Conservation (phyloP, 2,329 filamentous ascomycete species). For the Ramichloridium luteum region DNA sequence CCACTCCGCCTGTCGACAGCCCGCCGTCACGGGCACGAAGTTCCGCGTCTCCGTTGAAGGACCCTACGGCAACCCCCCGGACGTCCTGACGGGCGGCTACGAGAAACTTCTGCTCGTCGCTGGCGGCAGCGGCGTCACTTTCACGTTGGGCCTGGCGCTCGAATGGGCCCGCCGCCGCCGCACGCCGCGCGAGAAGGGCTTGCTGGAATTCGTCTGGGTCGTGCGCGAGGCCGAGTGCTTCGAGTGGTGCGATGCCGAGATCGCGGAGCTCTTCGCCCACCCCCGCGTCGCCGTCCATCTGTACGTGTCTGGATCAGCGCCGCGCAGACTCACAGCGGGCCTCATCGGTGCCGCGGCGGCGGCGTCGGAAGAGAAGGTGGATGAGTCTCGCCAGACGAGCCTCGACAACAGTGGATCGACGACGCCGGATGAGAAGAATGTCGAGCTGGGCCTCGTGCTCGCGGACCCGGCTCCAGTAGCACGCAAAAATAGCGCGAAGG, state of each 20-base stretch:
- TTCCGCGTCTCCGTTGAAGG: slow-evolving; percentile 16
- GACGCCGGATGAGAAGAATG: too few relatives aligned
- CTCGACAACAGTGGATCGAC: too few relatives aligned
- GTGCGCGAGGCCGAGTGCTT: slow-evolving; percentile 20
- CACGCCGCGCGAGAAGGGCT: slow-evolving; percentile 32
- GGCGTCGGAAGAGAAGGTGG: background rate
- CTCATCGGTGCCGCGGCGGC: background rate
- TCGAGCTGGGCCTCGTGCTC: too few relatives aligned
- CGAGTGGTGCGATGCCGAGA: slow-evolving; percentile 41
- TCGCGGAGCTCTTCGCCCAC: slow-evolving; percentile 35
- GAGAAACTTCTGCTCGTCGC: slow-evolving; percentile 47
- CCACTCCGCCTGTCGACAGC: slow-evolving; percentile 10
- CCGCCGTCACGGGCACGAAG: slow-evolving; percentile 4
- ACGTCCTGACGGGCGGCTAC: slow-evolving; percentile 41
- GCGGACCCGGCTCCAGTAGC: too few relatives aligned
- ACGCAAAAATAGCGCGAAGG: background rate
- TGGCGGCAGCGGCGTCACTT: slow-evolving; percentile 49
- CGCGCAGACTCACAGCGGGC: background rate
- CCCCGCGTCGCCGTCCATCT: slow-evolving; percentile 37
- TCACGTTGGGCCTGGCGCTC: slow-evolving; percentile 44
- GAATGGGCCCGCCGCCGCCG: slow-evolving; percentile 26
- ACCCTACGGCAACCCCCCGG: slow-evolving; percentile 18
- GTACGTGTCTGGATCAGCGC: slow-evolving; percentile 27
- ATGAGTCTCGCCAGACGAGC: too few relatives aligned
- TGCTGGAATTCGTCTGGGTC: slow-evolving; percentile 32